Percentiles rank a stretch among this genome's conserved stretches.
Evolutionary conservation across 176 grass and related monocot species (phyloP).

Genomic region (Aegilops umbellulata): DNA sequence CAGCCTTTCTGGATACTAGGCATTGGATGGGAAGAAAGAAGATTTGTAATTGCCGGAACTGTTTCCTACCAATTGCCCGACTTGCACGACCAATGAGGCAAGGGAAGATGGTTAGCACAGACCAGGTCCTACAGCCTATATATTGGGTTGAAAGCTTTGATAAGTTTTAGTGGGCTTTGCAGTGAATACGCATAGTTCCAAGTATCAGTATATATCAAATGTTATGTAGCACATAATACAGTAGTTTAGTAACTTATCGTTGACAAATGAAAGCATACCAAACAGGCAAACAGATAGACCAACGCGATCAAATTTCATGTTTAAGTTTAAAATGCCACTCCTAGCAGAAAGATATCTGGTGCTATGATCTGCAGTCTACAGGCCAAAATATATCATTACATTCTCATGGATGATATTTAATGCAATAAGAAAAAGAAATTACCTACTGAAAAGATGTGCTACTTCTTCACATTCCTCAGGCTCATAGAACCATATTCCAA

Average conservation of each 20-base stretch:
- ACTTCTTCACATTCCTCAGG: slow-evolving; percentile 61
- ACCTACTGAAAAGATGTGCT: slow-evolving; percentile 54
- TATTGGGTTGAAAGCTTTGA: slow-evolving; percentile 9
- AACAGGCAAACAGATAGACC: neutral
- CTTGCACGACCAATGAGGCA: neutral
- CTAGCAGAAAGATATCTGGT: neutral
- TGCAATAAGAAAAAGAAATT: neutral
- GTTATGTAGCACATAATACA: neutral
- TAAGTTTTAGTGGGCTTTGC: neutral
- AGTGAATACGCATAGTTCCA: neutral
- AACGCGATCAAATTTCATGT: neutral
- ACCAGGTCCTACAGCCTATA: neutral
- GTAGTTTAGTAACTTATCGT: slow-evolving; percentile 1
- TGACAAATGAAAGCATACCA: neutral
- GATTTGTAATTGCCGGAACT: neutral
- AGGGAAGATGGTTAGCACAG: neutral
- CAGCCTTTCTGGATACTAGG: neutral
- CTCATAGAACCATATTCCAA: slow-evolving; percentile 69
- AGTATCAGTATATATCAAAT: neutral
- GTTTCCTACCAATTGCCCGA: neutral
- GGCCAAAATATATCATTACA: neutral
- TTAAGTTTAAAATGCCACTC: neutral
- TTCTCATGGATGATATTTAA: neutral
- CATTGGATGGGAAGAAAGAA: neutral
- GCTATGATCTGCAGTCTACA: neutral